Evolutionary conservation across 2,329 filamentous ascomycete genomes (phyloP), one percentile per base, ranked within the genome.

Genomic region (Camillea tinctor): DNA sequence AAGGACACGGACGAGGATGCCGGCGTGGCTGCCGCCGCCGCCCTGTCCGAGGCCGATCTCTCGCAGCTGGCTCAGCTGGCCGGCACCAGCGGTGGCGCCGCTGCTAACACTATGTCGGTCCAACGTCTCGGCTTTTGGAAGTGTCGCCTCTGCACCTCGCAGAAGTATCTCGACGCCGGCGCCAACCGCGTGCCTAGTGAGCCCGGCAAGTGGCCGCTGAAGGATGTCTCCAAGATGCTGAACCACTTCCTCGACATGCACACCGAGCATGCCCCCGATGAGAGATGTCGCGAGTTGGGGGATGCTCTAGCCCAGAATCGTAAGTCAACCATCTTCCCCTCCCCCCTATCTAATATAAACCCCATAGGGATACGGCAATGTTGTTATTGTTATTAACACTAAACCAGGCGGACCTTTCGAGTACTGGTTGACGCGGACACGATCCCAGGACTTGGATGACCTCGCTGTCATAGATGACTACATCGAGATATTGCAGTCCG

Each of bases 161-260:
- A 73, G 40, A 81, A 80, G 65, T 81, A 76, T 63, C 66, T 77
- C 17, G 69, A 74, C n/a, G 76, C 78, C 0, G 76, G 76, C 2
- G 64, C 69, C 4, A 76, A 74, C 49, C 74, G 78, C 55, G 74
- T 77, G 55, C 79, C 79, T 21, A 76, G 74, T 54, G 75, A 73
- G 53, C 78, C 79, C 26, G 77, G 76, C 66, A 80, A 79, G 63
- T 80, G 79, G 79, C 77, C 79, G 2, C 71, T 81, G 13, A 77
- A 77, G 64, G 79, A 81, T 58, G 73, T 80, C 50, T 75, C 75
- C 48, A 81, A 81, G 73, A 69, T 81, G 69, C 74, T 81, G 55
- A 78, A 78, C 21, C 79, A 81, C 66, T 80, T 76, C 62, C 76
- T 78, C 9, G 77, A 79, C 54, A 75, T 81, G 73, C 79, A 81